These are phyloP conservation scores for Desmodesmus armatus DNA, from an alignment of 139 green algal species.

Conservation along the genomic window DNA sequence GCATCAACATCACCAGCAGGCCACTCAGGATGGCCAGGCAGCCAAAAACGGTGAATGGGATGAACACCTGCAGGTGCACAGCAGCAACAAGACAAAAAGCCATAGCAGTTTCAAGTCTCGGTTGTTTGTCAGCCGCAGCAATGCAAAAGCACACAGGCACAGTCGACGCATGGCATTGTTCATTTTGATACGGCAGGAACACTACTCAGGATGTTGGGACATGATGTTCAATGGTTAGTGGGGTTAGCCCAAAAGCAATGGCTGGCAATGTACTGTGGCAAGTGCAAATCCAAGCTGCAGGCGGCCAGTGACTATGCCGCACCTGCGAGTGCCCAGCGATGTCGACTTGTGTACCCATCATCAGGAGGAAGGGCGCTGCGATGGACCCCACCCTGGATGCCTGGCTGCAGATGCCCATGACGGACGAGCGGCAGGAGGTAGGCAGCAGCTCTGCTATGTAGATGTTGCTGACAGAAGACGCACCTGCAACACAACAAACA, in stretches of 20 bases:
- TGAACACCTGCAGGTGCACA: neutral
- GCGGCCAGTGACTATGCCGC: neutral
- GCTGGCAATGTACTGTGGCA: neutral
- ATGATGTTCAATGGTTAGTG: neutral
- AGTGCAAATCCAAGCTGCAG: neutral
- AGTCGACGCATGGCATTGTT: too few species aligned
- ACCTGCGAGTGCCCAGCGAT: neutral
- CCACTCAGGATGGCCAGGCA: neutral
- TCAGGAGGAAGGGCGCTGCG: neutral
- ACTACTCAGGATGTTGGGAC: too few species aligned
- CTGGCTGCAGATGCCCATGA: conserved; percentile 33
- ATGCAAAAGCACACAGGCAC: neutral
- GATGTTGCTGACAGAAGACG: neutral
- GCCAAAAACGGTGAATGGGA: conserved; percentile 22
- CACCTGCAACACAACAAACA: conserved; percentile 8
- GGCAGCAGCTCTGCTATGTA: conserved; percentile 31
- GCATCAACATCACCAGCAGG: conserved; percentile 12
- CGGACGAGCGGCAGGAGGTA: neutral
- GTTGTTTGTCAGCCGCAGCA: neutral
- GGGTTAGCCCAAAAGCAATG: neutral
- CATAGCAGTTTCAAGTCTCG: neutral
- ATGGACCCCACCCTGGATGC: conserved; percentile 1
- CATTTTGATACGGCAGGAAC: too few species aligned
- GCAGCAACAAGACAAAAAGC: neutral
- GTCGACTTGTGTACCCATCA: neutral